Evolutionary conservation across 805 yeast species (phyloP), one percentile per base, ranked within the genome.

Genomic region (Sugiyamaella boreocaroliniensis): DNA sequence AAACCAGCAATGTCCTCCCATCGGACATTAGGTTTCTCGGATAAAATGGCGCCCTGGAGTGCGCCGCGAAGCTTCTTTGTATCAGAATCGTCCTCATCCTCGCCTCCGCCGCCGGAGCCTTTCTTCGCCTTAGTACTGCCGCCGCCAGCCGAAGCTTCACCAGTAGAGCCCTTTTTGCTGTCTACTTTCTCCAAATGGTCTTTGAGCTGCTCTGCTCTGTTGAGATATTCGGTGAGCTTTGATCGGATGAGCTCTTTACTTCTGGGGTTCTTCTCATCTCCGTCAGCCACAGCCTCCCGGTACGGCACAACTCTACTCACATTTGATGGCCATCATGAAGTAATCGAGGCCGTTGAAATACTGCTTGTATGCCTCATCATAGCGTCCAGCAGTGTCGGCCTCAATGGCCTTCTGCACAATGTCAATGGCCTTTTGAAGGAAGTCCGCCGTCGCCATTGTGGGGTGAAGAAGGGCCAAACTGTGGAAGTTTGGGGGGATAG

Each of bases 1-100:
- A 93, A 75, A 26, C 99, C 99, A 1, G 99, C 99, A 58, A 93
- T 85, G 66, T 93, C 99, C 59, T 80, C 83, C 99, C 99, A 93
- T 59, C 79, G 77, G 29, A 93, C 92, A 64, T 93, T 85, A 19
- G 99, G 99, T 55, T 81, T 90, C 63, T 92, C 98, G 40, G 90
- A 78, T 48, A 93, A 74, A 56, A 93, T 90, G 0, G 97, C 95
- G 9, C 96, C 90, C 0, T 96, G 85, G 50, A 93, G 74, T 0
- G 98, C 97, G 7, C 92, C 89, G 60, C 97, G 76, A 48, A 93
- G 73, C 67, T 90, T 89, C 69, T 92, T 92, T 43, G 88, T 84
- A 58, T 92, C 97, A 15, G 83, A 82, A 60, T 83, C 89, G 48
- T 82, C 89, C 51, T 79, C 84, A 57, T 79, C 82, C 42, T 70